phyloP scores from a whole-genome alignment of 345 rosid species.

The Citrus australasica region DNA sequence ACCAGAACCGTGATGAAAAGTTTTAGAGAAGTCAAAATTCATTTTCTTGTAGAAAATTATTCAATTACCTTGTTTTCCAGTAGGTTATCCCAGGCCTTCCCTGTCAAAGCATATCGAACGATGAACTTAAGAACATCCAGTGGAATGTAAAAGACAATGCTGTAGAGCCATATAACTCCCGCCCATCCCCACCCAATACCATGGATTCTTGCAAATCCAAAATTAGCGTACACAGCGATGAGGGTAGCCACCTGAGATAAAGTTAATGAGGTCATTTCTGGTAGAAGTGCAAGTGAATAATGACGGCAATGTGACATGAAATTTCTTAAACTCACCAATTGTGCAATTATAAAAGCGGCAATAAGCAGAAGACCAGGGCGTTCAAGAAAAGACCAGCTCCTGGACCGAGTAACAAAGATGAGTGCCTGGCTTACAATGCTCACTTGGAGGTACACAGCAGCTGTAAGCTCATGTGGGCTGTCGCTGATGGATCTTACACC shows the following conservation, averaged over 20 bases:
- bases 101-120: slow-evolving; percentile 59
- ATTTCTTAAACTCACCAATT: slow-evolving; percentile 48
- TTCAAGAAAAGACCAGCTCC: slow-evolving; percentile 86
- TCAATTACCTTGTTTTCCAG: slow-evolving; percentile 68
- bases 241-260: slow-evolving; percentile 62
- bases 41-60: neutral
- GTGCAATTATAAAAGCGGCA: slow-evolving; percentile 64
- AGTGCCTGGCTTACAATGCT: slow-evolving; percentile 94
- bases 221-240: slow-evolving; percentile 73
- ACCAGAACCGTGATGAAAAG: neutral
- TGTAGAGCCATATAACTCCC: slow-evolving; percentile 88
- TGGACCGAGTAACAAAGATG: slow-evolving; percentile 92
- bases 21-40: neutral
- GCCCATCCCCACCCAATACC: slow-evolving; percentile 98
- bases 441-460: slow-evolving; percentile 93
- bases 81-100: slow-evolving; percentile 82
- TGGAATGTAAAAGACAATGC: slow-evolving; percentile 70
- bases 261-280: neutral
- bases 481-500: slow-evolving; percentile 62
- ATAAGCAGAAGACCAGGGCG: slow-evolving; percentile 80
- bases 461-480: slow-evolving; percentile 50
- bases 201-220: slow-evolving; percentile 60
- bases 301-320: neutral
- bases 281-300: neutral
- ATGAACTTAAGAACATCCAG: slow-evolving; percentile 75